These are phyloP conservation scores for Mucuna pruriens DNA, from an alignment of 306 rosid genomes.

Conservation along the genomic window DNA sequence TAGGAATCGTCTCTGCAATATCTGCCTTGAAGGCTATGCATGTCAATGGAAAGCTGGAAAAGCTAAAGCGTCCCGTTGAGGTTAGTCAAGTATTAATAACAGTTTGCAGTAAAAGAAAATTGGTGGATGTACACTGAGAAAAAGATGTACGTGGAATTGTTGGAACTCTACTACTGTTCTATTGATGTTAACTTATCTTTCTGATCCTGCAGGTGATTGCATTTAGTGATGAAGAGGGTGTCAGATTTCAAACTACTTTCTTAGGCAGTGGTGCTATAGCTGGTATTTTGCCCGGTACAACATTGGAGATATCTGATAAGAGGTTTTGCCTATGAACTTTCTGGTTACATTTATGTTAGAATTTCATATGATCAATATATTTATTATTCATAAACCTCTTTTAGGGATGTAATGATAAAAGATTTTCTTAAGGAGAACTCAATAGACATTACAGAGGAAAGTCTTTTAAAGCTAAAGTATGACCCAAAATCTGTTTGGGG, in stretches of 20 bases:
- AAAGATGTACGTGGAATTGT: not conserved
- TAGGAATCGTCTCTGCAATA: conserved; percentile 86
- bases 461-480: conserved; percentile 74
- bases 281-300: conserved; percentile 72
- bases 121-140: not conserved
- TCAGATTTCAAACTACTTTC: conserved; percentile 92
- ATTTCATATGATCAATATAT: conserved; percentile 18
- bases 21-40: conserved; percentile 82
- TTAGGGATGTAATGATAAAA: conserved; percentile 68
- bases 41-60: conserved; percentile 58
- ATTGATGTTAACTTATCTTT: conserved; percentile 8
- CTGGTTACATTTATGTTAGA: not conserved
- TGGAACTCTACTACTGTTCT: conserved; percentile 13
- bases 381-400: conserved; percentile 33
- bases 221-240: conserved; percentile 97
- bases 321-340: conserved; percentile 57
- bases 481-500: conserved; percentile 89
- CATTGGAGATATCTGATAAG: conserved; percentile 74
- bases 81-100: conserved; percentile 49
- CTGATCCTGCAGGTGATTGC: conserved; percentile 80
- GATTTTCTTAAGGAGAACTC: conserved; percentile 71
- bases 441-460: conserved; percentile 63
- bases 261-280: conserved; percentile 93
- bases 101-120: conserved; percentile 8
- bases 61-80: conserved; percentile 81